A percentile compares a stretch with the other conserved stretches of the same genome.
Conservation (phyloP, 176 grass and related monocot species). For the Cenchrus americanus region DNA sequence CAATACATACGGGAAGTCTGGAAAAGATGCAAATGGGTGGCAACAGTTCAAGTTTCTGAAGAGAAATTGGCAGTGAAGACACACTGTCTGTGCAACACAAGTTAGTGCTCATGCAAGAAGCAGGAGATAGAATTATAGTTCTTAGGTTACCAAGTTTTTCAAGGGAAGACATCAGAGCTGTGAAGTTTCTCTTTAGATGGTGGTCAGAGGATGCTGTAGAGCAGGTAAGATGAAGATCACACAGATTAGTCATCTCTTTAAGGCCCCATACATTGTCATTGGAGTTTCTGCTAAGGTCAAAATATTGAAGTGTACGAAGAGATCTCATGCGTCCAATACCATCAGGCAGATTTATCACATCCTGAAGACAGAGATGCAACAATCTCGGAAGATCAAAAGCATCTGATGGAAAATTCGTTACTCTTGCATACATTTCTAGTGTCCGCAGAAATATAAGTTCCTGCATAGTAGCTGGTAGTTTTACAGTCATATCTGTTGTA, state of each 20-base stretch:
- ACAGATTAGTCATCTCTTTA: background rate
- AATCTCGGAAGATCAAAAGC: background rate
- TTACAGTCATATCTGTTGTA: background rate
- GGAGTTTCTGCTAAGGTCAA: slow-evolving; percentile 21
- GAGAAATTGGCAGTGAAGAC: background rate
- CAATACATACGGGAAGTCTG: background rate
- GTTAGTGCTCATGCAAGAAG: background rate
- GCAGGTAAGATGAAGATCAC: background rate
- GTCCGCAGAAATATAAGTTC: background rate
- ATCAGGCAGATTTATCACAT: background rate
- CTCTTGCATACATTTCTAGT: background rate
- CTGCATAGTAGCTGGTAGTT: background rate
- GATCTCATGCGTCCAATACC: background rate
- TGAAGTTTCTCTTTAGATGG: background rate
- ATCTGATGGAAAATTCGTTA: background rate
- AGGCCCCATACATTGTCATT: background rate
- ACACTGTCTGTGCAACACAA: background rate
- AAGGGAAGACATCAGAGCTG: background rate
- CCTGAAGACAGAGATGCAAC: background rate
- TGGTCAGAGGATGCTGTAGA: background rate
- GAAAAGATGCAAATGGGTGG: slow-evolving; percentile 23
- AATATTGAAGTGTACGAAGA: background rate
- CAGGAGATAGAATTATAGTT: background rate
- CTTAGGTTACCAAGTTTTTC: background rate
- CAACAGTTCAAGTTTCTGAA: slow-evolving; percentile 29